phyloP scores from a whole-genome alignment of 371 early-diverging fungal species.

The Syncephalis plumigaleata region DNA sequence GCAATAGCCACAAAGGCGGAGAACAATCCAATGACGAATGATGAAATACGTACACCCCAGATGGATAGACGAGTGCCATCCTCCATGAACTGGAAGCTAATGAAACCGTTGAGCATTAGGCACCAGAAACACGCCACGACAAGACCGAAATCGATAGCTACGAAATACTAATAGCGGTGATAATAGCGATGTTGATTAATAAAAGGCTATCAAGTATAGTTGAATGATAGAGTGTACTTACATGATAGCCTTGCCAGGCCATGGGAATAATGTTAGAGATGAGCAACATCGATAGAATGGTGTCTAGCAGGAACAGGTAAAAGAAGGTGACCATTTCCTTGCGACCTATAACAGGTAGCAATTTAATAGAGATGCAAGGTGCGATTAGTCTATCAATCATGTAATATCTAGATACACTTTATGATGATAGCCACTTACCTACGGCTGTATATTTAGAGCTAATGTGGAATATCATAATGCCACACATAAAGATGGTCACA shows the following conservation, averaged over 20 bases:
- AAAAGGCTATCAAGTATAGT: constrained; percentile 32
- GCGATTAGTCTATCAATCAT: no score
- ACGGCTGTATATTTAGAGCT: constrained; percentile 86
- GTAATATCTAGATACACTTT: no score
- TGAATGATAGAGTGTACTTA: constrained; percentile 15
- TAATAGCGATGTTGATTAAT: constrained; percentile 51
- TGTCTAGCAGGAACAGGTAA: constrained; percentile 55
- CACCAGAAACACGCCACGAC: constrained; percentile 59
- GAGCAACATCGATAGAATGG: constrained; percentile 57
- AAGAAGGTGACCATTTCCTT: constrained; percentile 87
- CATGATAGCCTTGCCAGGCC: constrained; percentile 48
- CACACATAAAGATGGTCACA: constrained; percentile 71
- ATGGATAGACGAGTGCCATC: constrained; percentile 65
- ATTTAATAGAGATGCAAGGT: constrained; percentile 1
- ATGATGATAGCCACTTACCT: no score
- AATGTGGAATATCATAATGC: constrained; percentile 83
- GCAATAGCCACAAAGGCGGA: constrained; percentile 48
- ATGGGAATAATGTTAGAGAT: constrained; percentile 66
- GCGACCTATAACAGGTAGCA: constrained; percentile 29
- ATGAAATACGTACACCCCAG: constrained; percentile 17
- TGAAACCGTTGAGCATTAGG: constrained; percentile 73
- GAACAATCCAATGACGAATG: constrained; percentile 24
- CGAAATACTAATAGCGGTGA: constrained; percentile 60
- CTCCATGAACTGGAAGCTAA: constrained; percentile 83
- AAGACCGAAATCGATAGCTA: constrained; percentile 54